A percentile compares a stretch with the other conserved stretches of the same genome.
Evolutionary conservation across 2,329 filamentous ascomycete species (phyloP).

Genomic region (Cladophialophora bantiana): DNA sequence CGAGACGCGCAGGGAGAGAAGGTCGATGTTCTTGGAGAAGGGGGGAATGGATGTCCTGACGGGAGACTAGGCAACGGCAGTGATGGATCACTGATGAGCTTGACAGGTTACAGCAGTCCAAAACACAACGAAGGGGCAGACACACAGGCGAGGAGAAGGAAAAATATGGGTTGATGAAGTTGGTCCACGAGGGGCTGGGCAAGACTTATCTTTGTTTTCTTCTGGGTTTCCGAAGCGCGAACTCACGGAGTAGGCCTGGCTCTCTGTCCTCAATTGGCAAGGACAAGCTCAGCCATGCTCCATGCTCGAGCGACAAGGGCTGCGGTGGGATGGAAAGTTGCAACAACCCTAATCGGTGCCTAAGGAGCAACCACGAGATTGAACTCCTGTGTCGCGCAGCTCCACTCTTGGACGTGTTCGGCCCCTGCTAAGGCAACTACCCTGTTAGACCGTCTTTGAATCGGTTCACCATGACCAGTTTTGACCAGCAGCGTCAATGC

Average conservation of each 20-base stretch:
- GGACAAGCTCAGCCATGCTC: background rate
- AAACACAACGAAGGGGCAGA: slow-evolving; percentile 2
- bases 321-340: background rate
- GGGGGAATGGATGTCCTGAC: background rate
- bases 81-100: background rate
- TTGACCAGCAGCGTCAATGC: background rate
- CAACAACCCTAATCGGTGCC: background rate
- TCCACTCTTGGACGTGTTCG: slow-evolving; percentile 5
- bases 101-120: slow-evolving; percentile 10
- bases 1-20: background rate
- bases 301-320: background rate
- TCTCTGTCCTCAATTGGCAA: background rate
- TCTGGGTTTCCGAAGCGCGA: background rate
- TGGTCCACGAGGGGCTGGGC: slow-evolving; percentile 9
- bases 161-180: slow-evolving; percentile 10
- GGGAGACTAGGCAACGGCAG: background rate
- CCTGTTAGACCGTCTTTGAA: background rate
- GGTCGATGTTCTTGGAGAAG: background rate
- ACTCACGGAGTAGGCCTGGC: background rate
- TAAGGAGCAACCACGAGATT: slow-evolving; percentile 4
- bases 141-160: background rate
- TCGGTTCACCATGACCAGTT: background rate
- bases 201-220: slow-evolving; percentile 20
- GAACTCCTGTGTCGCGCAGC: slow-evolving; percentile 3
- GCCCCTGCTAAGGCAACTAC: background rate